phyloP scores from a whole-genome alignment of 768 basidiomycete species.

The Boletus sp. region DNA sequence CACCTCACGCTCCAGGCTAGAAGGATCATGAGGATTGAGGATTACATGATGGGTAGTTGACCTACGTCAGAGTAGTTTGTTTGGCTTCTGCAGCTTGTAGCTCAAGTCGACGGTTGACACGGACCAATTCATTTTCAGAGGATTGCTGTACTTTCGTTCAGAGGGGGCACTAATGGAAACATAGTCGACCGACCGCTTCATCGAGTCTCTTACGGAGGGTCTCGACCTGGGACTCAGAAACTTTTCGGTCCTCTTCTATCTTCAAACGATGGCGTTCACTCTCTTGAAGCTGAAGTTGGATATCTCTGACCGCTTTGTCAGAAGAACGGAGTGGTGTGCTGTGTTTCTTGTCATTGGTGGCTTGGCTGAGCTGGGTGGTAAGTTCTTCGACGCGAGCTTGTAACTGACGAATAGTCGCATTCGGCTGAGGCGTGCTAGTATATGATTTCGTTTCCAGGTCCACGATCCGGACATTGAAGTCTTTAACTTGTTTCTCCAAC shows the following conservation, averaged over 20 bases:
- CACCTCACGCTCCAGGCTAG: conserved; percentile 63
- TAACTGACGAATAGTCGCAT: conserved; percentile 53
- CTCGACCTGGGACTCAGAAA: conserved; percentile 57
- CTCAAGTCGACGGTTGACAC: conserved; percentile 73
- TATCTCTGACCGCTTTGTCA: conserved; percentile 51
- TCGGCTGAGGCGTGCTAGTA: conserved; percentile 57
- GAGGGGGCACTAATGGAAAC: not conserved
- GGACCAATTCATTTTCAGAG: conserved; percentile 61
- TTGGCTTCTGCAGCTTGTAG: conserved; percentile 73
- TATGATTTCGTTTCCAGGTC: conserved; percentile 82
- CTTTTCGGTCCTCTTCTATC: conserved; percentile 63
- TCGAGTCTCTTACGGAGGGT: conserved; percentile 60
- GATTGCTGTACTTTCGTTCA: conserved; percentile 53
- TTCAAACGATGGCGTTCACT: conserved; percentile 59
- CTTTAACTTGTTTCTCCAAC: conserved; percentile 84
- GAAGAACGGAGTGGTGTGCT: conserved; percentile 37
- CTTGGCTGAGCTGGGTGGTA: conserved; percentile 42
- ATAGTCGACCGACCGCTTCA: conserved; percentile 47
- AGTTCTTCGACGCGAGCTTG: conserved; percentile 77
- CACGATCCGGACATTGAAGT: conserved; percentile 77
- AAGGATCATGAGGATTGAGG: conserved; percentile 1
- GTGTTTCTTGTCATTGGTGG: conserved; percentile 41
- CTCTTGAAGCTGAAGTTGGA: conserved; percentile 55
- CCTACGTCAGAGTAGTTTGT: conserved; percentile 67
- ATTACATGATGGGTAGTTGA: conserved; percentile 1